Evolutionary conservation across 305 asterid genomes (phyloP).

Genomic region (Fraxinus platypoda): DNA sequence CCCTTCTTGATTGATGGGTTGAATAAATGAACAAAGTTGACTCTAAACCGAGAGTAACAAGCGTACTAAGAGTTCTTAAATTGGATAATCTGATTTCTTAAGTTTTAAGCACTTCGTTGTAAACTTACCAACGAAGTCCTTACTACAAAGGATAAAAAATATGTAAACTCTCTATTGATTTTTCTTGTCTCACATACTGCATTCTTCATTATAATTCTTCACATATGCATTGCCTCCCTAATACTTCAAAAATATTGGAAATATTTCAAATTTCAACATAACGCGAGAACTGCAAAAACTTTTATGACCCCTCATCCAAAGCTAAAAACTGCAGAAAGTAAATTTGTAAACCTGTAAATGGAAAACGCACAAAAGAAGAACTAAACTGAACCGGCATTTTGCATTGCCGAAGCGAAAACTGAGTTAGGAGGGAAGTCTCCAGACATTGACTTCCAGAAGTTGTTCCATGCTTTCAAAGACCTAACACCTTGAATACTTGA

Average conservation of each 20-base stretch:
- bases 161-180: no score
- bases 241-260: not conserved
- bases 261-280: not conserved
- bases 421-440: conserved; percentile 30
- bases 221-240: not conserved
- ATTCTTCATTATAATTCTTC: not conserved
- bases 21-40: not conserved
- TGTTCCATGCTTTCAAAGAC: conserved; percentile 61
- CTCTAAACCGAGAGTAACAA: no score
- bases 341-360: not conserved
- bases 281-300: not conserved
- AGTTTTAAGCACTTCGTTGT: no score
- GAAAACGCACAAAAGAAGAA: not conserved
- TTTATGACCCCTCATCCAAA: not conserved
- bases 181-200: no score
- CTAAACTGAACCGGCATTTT: not conserved
- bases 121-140: no score
- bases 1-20: not conserved
- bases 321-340: not conserved
- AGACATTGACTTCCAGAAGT: conserved; percentile 43
- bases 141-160: no score
- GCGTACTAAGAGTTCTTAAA: no score
- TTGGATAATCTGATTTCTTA: no score
- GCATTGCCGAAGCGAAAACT: conserved; percentile 13
- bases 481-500: conserved; percentile 34